Percentiles rank a stretch among this genome's conserved stretches.
phyloP scores from a whole-genome alignment of 2,329 filamentous ascomycete genomes.

The Fusarium circinatum region DNA sequence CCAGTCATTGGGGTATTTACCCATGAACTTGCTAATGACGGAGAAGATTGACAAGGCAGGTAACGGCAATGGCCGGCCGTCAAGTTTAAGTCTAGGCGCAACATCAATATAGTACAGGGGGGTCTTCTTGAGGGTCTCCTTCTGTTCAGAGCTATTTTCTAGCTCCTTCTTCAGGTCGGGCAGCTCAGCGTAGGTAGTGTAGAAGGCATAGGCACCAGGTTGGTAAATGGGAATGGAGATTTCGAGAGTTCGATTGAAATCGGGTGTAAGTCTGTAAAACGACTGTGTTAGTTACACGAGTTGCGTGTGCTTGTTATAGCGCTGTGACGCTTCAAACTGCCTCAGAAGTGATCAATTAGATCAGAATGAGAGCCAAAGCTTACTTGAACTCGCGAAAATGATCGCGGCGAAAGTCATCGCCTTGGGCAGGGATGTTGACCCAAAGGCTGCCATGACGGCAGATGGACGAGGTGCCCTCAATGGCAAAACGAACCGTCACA shows the following conservation, averaged over 20 bases:
- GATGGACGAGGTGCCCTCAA: conserved; percentile 95
- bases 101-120: conserved; percentile 93
- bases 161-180: conserved; percentile 66
- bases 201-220: conserved; percentile 92
- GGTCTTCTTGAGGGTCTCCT: conserved; percentile 71
- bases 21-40: conserved; percentile 97
- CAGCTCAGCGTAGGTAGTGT: conserved; percentile 89
- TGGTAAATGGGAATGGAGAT: conserved; percentile 87
- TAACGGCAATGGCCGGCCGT: conserved; percentile 79
- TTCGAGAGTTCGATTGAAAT: conserved; percentile 92
- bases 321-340: neutral
- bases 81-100: conserved; percentile 80
- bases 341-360: conserved; percentile 7
- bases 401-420: conserved; percentile 78
- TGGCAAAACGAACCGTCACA: conserved; percentile 85
- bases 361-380: conserved; percentile 45
- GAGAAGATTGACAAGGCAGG: conserved; percentile 93
- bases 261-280: conserved; percentile 76
- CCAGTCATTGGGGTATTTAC: conserved; percentile 89
- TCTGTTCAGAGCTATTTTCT: conserved; percentile 35
- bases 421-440: conserved; percentile 91
- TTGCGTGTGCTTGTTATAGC: neutral
- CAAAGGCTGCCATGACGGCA: conserved; percentile 94
- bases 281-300: conserved; percentile 20
- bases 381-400: conserved; percentile 91